Evolutionary conservation across 129 eudicot genomes (phyloP), one percentile per base, ranked within the genome.

Genomic region (Helianthus tuberosus): DNA sequence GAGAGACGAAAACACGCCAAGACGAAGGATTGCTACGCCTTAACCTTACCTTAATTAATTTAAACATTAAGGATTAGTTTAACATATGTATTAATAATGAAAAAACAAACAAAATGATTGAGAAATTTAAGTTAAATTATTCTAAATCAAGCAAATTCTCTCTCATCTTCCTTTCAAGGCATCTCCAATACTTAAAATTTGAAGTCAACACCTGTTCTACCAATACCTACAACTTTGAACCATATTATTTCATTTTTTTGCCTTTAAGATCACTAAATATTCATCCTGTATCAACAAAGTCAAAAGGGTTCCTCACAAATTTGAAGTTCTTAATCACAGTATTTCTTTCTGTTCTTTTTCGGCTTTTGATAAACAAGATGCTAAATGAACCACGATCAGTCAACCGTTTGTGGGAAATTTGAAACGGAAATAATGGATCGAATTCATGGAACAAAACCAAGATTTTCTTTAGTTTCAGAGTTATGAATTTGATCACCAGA

Each of bases 21-120:
- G 44, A 71, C 32, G 83, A 78, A 78, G 44, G 80, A 75, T 85
- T 79, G 89, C 76, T 85, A 84, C 82, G 86, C 84, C 89, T 67
- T 64, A 27, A 50, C 88, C 51, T 48, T 72, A 35, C 77, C 73
- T 14, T 64, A 29, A 75, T 74, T 79, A 66, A 68, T 75, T 71
- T 46, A 66, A 71, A 64, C 66, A 77, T 32, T 62, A 16, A 7
- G 32, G 20, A 72, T 64, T 81, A 78, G 60, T 80, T 81, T 55
- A 69, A 32, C 48, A 13, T 75, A 78, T 43, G 6, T 69, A 46
- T 51, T 80, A 64, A 75, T 64, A 47, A 43, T 78, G 72, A 61
- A 74, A 68, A 74, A 75, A 0, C 75, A 47, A 58, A 32, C 69
- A 41, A 66, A 50, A 62, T 58, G 64, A 75, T 67, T 58, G 79